Evolutionary conservation across 441 rosid species (phyloP), one percentile per base, ranked within the genome.

Genomic region (Erodium moschatum): DNA sequence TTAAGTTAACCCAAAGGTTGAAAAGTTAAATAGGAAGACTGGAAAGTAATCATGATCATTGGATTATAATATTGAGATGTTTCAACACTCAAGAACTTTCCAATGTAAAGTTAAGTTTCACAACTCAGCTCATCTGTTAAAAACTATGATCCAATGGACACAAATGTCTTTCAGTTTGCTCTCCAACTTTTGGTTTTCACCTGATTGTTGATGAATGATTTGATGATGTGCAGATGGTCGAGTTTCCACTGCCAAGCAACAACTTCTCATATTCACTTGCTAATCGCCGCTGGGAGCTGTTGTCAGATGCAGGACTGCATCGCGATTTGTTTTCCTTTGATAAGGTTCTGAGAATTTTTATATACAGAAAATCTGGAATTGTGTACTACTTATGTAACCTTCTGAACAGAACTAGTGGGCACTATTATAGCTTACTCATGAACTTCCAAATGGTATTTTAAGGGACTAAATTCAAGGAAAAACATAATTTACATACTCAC

Each of bases 221-320:
- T 73, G 69, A 64, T 61, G 52, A 7, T 73, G 64, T 79, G 19
- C 71, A 91, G 98, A 91, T 95, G 82, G 87, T 94, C 7, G 97
- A 94, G 84, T 94, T 94, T 79, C 98, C 98, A 50, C 85, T 85
- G 83, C 81, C 84, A 21, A 87, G 90, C 84, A 93, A 93, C 80
- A 83, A 83, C 82, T 81, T 79, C 81, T 91, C 98, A n/a, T 93
- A 82, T 84, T 82, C 96, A 15, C 90, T 88, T 76, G 98, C 97
- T 56, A 88, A 82, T 74, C 93, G 97, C 63, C 73, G 71, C 64
- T 93, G 97, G 97, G 89, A 93, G 82, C 85, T 91, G 74, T 72
- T 88, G 77, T 83, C 78, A 73, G 85, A 79, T 66, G 90, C 77
- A 64, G 85, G 79, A 64, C 65, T 93, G 33, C 81, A 86, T 82